Base-by-base conservation (phyloP, 768 basidiomycete genomes). In the Boletus coccyginus region DNA sequence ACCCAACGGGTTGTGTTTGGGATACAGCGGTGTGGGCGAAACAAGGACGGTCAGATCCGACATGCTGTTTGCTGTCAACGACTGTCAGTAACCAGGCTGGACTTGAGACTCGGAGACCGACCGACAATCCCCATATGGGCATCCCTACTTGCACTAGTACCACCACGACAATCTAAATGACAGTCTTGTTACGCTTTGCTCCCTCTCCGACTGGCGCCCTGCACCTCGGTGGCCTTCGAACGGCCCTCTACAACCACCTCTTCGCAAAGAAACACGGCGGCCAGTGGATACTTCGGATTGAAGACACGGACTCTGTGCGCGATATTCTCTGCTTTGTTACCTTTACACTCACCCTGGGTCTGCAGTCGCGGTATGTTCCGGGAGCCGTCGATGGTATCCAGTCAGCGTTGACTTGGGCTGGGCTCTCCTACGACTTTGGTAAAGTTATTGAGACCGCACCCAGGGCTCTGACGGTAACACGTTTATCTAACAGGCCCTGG, bases 121-220 rank as follows among this genome's bases (percentile, higher is more conserved):
- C n/a, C n/a, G n/a, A n/a, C n/a, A n/a, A n/a, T n/a, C n/a, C n/a
- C n/a, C n/a, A n/a, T n/a, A n/a, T n/a, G n/a, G n/a, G n/a, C n/a
- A n/a, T n/a, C n/a, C n/a, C n/a, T n/a, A n/a, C n/a, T n/a, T 27
- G 27, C 5, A 14, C 17, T 39, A 17, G 38, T 14, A 45, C 51
- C 24, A n/a, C 35, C 7, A 45, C 43, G 13, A 29, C 14, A 14
- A 39, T 39, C 16, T n/a, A 39, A 16, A 58, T 67, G 63, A 85
- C 86, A 78, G 80, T 79, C 12, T 76, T 94, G 17, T 72, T 98
- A 16, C 87, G 97, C 16, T 98, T 99, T 71, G 97, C 96, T 3
- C 97, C 97, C 1, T 98, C 97, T 1, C 97, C 97, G 1, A 99
- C 97, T 0, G 97, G 97, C 2, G 81, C 88, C 33, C 77, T 98